phyloP scores from a whole-genome alignment of 2,329 filamentous ascomycete species.

The Aspergillus glaucus region DNA sequence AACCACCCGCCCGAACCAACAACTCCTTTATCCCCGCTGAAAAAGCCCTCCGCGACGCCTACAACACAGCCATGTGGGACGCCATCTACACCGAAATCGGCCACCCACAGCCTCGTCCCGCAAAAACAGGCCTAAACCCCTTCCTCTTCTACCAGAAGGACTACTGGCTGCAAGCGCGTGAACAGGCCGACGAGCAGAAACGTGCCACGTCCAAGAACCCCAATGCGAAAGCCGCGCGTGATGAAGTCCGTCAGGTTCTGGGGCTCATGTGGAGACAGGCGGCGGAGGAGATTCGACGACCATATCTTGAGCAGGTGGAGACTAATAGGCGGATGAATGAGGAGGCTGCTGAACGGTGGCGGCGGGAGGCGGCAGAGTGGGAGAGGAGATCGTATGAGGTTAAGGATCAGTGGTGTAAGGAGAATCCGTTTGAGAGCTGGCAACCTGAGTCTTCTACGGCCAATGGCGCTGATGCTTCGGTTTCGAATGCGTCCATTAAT shows the following conservation, averaged over 20 bases:
- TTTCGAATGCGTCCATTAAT: not conserved
- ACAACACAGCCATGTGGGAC: slow-evolving; percentile 52
- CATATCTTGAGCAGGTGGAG: slow-evolving; percentile 69
- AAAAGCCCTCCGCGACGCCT: slow-evolving; percentile 39
- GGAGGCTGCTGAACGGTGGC: slow-evolving; percentile 63
- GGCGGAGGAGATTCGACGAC: slow-evolving; percentile 61
- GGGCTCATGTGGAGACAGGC: slow-evolving; percentile 89
- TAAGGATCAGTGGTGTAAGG: slow-evolving; percentile 35
- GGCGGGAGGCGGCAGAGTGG: slow-evolving; percentile 55
- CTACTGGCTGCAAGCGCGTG: slow-evolving; percentile 56
- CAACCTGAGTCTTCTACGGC: slow-evolving; percentile 2
- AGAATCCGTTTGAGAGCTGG: slow-evolving; percentile 33
- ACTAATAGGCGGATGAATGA: slow-evolving; percentile 64
- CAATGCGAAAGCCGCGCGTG: slow-evolving; percentile 59
- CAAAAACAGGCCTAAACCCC: slow-evolving; percentile 70
- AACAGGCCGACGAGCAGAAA: slow-evolving; percentile 64
- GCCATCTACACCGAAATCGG: slow-evolving; percentile 60
- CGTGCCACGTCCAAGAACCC: slow-evolving; percentile 58
- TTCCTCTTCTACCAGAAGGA: slow-evolving; percentile 86
- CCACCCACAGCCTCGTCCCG: slow-evolving; percentile 65
- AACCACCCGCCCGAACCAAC: slow-evolving; percentile 6
- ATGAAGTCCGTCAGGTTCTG: slow-evolving; percentile 76
- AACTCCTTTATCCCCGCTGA: slow-evolving; percentile 12
- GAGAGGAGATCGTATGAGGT: slow-evolving; percentile 32
- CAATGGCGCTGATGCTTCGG: not conserved